phyloP scores from a whole-genome alignment of 148 eudicot species.

The Chenopodium berlandieri region DNA sequence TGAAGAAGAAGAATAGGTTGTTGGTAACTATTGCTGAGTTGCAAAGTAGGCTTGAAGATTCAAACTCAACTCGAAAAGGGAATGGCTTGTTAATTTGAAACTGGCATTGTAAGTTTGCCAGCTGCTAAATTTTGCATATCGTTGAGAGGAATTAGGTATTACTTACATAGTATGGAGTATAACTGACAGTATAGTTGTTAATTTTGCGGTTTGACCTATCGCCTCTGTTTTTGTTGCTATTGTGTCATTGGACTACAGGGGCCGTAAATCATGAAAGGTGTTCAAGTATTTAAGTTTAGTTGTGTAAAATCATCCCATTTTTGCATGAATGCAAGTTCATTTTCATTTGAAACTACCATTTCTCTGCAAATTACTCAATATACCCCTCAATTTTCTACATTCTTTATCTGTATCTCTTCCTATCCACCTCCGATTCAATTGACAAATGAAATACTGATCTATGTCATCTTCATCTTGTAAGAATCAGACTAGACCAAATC shows the following conservation, averaged over 20 bases:
- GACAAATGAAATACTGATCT: too few relatives aligned
- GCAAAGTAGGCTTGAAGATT: neutral
- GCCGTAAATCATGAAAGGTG: neutral
- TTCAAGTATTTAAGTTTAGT: neutral
- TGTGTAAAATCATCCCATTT: neutral
- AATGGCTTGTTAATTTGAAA: neutral
- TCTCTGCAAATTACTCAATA: too few relatives aligned
- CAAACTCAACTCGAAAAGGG: neutral
- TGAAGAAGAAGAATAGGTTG: neutral
- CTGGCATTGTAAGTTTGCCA: neutral
- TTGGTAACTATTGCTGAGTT: neutral
- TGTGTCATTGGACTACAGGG: neutral
- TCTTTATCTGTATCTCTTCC: too few relatives aligned
- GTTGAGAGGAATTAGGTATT: neutral
- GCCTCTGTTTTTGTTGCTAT: neutral
- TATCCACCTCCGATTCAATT: too few relatives aligned
- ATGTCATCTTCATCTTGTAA: too few relatives aligned
- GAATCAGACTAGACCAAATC: too few relatives aligned
- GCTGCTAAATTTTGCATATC: slow-evolving; percentile 11
- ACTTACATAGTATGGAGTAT: neutral
- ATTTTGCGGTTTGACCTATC: neutral
- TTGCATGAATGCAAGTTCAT: neutral
- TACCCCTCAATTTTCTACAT: too few relatives aligned
- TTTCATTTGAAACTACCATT: too few relatives aligned
- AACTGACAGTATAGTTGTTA: neutral